These are phyloP conservation scores for Sarcodon aspratus DNA, from an alignment of 768 basidiomycete genomes.

Conservation along the genomic window DNA sequence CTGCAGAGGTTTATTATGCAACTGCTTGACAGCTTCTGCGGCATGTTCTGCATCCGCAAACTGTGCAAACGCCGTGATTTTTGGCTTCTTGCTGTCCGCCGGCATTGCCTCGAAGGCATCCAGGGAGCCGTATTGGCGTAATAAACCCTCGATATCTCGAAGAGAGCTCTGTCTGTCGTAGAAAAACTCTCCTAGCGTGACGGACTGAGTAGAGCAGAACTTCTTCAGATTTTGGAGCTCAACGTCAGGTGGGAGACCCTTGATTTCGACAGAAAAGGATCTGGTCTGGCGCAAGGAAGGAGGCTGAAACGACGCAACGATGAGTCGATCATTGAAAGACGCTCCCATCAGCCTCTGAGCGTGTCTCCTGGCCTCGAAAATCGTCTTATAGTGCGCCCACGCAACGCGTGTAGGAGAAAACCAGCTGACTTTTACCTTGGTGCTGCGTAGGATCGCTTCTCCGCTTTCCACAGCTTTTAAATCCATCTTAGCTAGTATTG, in stretches of 20 bases:
- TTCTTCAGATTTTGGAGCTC: conserved; percentile 20
- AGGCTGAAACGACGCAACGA: conserved; percentile 26
- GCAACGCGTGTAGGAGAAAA: conserved; percentile 28
- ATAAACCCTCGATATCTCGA: conserved; percentile 20
- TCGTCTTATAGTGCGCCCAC: conserved; percentile 34
- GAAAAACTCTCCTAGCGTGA: conserved; percentile 15
- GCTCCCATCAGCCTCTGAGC: conserved; percentile 27
- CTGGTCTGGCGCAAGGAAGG: conserved; percentile 19
- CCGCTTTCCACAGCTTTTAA: conserved; percentile 11
- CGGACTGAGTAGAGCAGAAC: conserved; percentile 20
- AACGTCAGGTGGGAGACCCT: conserved; percentile 26
- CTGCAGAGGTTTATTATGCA: conserved; percentile 15
- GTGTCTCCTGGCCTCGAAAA: conserved; percentile 30
- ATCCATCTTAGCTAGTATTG: conserved; percentile 19
- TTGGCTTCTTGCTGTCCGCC: conserved; percentile 16
- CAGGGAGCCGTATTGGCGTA: conserved; percentile 25
- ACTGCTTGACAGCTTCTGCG: conserved; percentile 14
- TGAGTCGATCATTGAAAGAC: conserved; percentile 25
- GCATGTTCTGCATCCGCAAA: conserved; percentile 25
- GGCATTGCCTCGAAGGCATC: conserved; percentile 29
- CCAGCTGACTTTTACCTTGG: conserved; percentile 32
- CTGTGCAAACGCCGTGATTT: conserved; percentile 30
- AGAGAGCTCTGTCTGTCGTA: conserved; percentile 21
- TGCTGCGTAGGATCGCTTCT: conserved; percentile 11
- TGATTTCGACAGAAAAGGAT: conserved; percentile 32